phyloP scores from a whole-genome alignment of 306 rosid genomes.

The Casuarina cunninghamiana region DNA sequence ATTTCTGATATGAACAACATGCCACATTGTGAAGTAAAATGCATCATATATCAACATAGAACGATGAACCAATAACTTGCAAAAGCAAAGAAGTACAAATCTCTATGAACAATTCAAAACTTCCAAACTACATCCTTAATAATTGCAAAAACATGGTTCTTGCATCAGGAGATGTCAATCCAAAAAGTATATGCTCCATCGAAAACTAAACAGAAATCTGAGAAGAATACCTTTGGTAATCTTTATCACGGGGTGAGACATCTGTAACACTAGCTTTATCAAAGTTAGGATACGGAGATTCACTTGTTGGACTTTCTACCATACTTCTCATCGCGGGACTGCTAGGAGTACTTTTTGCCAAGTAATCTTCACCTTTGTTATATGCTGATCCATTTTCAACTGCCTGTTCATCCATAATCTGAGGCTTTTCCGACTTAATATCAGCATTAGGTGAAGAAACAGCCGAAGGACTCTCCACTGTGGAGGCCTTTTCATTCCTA shows the following conservation, averaged over 20 bases:
- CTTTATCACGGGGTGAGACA: conserved; percentile 67
- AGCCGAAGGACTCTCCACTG: conserved; percentile 49
- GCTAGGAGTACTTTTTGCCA: conserved; percentile 65
- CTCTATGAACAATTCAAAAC: not conserved
- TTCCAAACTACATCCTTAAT: not conserved
- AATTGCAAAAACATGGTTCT: not conserved
- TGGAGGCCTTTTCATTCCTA: conserved; percentile 38
- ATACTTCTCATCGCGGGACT: conserved; percentile 73
- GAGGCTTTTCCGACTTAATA: conserved; percentile 53
- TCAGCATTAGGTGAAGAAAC: conserved; percentile 50
- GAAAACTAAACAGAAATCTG: conserved; percentile 19
- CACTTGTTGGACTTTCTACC: conserved; percentile 71
- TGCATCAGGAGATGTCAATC: not conserved
- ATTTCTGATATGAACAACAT: not conserved
- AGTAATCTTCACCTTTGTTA: conserved; percentile 60
- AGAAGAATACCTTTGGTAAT: conserved; percentile 63
- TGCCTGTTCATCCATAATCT: conserved; percentile 49
- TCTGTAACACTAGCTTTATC: conserved; percentile 56
- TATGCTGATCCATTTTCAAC: conserved; percentile 69
- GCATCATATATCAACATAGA: not conserved
- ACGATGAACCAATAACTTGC: not conserved
- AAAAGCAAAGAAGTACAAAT: not conserved
- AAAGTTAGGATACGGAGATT: conserved; percentile 51
- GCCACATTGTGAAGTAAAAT: not conserved
- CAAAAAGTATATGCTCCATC: conserved; percentile 12